Evolutionary conservation across 2,329 filamentous ascomycete species (phyloP).

Genomic region (Colletotrichum theobromicola): DNA sequence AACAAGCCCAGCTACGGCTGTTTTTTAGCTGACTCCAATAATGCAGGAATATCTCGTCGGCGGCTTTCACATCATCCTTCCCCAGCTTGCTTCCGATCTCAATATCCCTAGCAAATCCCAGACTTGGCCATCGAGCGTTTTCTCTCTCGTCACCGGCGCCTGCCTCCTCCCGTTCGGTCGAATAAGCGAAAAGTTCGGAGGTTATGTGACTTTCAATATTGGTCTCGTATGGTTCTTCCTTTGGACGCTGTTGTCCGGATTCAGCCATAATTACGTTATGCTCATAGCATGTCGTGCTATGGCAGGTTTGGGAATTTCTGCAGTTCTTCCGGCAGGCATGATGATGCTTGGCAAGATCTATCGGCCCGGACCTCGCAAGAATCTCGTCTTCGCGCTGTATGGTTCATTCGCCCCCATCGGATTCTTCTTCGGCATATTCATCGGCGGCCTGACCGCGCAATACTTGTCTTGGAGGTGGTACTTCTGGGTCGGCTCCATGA

Average conservation of each 20-base stretch:
- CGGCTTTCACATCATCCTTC: constrained; percentile 77
- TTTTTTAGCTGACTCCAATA: background rate
- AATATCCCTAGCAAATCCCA: constrained; percentile 64
- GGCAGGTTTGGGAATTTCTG: constrained; percentile 75
- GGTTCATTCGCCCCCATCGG: constrained; percentile 62
- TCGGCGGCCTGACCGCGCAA: constrained; percentile 67
- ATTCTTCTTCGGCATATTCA: constrained; percentile 70
- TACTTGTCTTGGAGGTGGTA: constrained; percentile 71
- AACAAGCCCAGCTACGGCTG: background rate
- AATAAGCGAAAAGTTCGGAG: constrained; percentile 67
- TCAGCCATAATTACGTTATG: constrained; percentile 71
- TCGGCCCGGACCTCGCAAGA: constrained; percentile 74
- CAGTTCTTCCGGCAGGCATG: constrained; percentile 73
- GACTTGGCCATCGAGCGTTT: constrained; percentile 70
- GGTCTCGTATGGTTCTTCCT: constrained; percentile 69
- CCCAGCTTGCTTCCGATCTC: constrained; percentile 65
- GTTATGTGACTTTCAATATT: constrained; percentile 62
- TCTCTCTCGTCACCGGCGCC: constrained; percentile 61
- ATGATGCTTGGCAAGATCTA: constrained; percentile 74
- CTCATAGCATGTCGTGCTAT: constrained; percentile 76
- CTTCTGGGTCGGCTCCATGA: constrained; percentile 66
- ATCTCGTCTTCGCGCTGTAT: constrained; percentile 67
- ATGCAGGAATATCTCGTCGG: constrained; percentile 74
- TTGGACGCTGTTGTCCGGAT: constrained; percentile 74
- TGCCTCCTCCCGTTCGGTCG: constrained; percentile 70